Base-by-base conservation (phyloP, 495 filamentous ascomycete species). In the Penicillium antarcticum region DNA sequence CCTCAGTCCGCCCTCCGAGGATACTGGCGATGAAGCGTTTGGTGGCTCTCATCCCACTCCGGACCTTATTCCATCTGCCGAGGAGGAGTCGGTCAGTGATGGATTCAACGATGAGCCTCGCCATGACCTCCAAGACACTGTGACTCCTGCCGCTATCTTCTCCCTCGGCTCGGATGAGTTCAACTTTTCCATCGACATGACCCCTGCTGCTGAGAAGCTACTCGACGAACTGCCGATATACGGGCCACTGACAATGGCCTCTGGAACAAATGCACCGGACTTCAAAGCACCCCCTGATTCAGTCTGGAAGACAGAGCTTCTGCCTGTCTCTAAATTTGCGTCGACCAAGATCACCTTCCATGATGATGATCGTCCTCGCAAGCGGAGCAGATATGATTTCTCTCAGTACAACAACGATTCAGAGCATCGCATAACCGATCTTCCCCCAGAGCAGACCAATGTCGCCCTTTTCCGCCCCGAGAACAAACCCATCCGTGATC, bases 391-490 rank as follows among this genome's bases (percentile, higher is more conserved):
- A 10, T 96, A 85, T 55, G 81, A 88, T 29, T 95, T 92, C 61
- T 77, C 80, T 10, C 77, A 72, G 41, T 71, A 83, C 45, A 84
- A 88, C 42, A 80, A 86, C 42, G 83, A 84, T 8, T 77, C 80
- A 13, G 81, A 87, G 26, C 56, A 70, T 10, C 60, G 62, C n/a
- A 76, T 75, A 53, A 42, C 71, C 41, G 66, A 78, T 31, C 72
- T 88, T 4, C 75, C 77, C 0, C 87, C 92, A 8, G 87, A 89
- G 58, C 85, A 87, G 57, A 83, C 79, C 2, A 79, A 87, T 48
- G 88, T 96, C 52, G 92, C 91, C 2, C 74, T 98, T 7, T 98
- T 97, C 72, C 81, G 82, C 40, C 87, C 91, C 0, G 90, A 96
- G 49, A 94, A 92, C 73, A 95, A 92, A 65, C 80, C 83, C 42